phyloP scores from a whole-genome alignment of 768 basidiomycete genomes.

The Exidia glandulosa region DNA sequence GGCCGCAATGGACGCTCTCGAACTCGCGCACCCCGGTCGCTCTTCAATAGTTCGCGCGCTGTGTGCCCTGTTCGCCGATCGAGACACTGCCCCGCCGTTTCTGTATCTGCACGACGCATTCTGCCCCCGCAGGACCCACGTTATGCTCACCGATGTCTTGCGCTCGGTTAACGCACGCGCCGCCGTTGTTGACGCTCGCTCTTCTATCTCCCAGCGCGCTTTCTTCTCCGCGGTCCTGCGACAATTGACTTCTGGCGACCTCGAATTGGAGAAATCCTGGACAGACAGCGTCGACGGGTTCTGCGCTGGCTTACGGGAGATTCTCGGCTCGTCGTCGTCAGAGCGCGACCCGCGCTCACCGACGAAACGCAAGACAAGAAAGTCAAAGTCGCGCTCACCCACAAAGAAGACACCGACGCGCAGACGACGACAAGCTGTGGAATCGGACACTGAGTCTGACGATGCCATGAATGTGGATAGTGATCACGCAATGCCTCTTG shows the following conservation, averaged over 20 bases:
- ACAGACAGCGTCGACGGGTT: background rate
- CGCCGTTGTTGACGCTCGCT: background rate
- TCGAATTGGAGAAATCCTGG: background rate
- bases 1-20: background rate
- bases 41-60: background rate
- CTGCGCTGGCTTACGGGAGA: background rate
- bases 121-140: background rate
- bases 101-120: background rate
- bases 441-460: background rate
- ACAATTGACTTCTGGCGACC: background rate
- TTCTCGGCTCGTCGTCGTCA: background rate
- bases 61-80: background rate
- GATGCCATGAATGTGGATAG: background rate
- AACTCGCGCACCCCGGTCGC: background rate
- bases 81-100: background rate
- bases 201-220: background rate
- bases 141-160: background rate
- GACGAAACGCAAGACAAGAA: background rate
- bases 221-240: background rate
- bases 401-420: background rate
- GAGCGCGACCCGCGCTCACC: no score
- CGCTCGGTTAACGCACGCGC: background rate
- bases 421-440: background rate
- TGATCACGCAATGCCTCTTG: background rate
- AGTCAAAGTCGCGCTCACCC: background rate